Evolutionary conservation across 108 stramenopile genomes (phyloP).

Genomic region (Conticribra guillardii): DNA sequence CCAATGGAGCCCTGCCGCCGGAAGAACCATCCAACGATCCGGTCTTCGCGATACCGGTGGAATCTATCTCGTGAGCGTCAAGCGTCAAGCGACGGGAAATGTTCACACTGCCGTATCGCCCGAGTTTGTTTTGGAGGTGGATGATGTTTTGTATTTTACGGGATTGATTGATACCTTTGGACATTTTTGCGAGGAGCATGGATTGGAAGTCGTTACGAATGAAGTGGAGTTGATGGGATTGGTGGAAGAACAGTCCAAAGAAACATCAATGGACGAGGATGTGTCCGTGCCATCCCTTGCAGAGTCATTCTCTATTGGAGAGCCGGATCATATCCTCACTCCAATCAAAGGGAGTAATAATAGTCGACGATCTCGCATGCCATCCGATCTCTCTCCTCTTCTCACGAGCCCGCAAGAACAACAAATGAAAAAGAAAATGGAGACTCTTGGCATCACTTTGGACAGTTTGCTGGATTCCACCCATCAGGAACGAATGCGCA

Average conservation of each 20-base stretch:
- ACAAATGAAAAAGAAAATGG: neutral
- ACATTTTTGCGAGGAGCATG: slow-evolving; percentile 82
- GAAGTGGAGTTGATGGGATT: neutral
- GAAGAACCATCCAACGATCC: slow-evolving; percentile 72
- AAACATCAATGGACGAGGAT: too few relatives aligned
- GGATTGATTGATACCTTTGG: slow-evolving; percentile 83
- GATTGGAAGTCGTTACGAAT: slow-evolving; percentile 59
- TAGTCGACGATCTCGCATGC: neutral
- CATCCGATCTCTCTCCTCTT: neutral
- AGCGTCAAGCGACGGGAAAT: slow-evolving; percentile 80
- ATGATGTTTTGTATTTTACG: slow-evolving; percentile 88
- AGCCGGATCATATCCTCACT: slow-evolving; percentile 45
- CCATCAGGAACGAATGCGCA: slow-evolving; percentile 23
- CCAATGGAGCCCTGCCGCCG: slow-evolving; percentile 79
- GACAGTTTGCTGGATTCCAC: slow-evolving; percentile 13
- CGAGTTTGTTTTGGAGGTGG: slow-evolving; percentile 84
- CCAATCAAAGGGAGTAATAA: neutral
- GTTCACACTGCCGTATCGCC: slow-evolving; percentile 86
- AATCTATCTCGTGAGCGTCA: slow-evolving; percentile 81
- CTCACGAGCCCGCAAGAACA: too few relatives aligned
- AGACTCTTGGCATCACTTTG: slow-evolving; percentile 1
- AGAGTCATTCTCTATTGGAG: neutral
- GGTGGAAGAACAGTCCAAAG: too few relatives aligned
- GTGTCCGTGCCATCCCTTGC: neutral
- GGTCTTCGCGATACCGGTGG: slow-evolving; percentile 85